Conservation (phyloP, 192 early-diverging fungal species). For the Umbelopsis vinacea region DNA sequence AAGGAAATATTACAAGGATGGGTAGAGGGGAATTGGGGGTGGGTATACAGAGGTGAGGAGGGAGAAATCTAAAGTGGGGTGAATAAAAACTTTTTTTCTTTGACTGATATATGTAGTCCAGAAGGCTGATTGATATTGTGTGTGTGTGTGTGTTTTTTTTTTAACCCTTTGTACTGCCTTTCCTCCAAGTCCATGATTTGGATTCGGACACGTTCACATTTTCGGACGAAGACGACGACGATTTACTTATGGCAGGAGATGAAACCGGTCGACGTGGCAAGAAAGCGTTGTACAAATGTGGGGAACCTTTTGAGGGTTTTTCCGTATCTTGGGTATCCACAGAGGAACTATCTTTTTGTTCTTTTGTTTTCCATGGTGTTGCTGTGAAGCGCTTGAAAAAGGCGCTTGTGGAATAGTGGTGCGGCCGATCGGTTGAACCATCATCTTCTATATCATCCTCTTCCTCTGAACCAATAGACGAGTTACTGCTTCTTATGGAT, state of each 20-base stretch:
- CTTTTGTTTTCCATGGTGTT: constrained; percentile 13
- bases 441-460: constrained; percentile 4
- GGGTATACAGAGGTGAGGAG: neutral
- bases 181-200: constrained; percentile 14
- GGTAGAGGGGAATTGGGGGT: neutral
- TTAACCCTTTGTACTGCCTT: constrained; percentile 1
- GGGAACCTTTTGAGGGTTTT: neutral
- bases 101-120: too few species aligned
- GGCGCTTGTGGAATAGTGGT: neutral
- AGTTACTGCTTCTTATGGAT: neutral
- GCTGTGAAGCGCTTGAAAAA: constrained; percentile 8
- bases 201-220: neutral
- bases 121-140: too few species aligned
- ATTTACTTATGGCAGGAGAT: constrained; percentile 1
- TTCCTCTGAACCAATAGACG: constrained; percentile 6
- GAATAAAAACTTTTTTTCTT: neutral
- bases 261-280: neutral
- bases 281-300: neutral
- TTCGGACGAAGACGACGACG: neutral
- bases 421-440: neutral
- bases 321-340: neutral
- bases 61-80: neutral
- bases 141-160: neutral
- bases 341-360: neutral
- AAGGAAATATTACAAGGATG: constrained; percentile 5